These are phyloP conservation scores for Mucor racemosus DNA, from an alignment of 371 early-diverging fungal genomes.

Conservation along the genomic window DNA sequence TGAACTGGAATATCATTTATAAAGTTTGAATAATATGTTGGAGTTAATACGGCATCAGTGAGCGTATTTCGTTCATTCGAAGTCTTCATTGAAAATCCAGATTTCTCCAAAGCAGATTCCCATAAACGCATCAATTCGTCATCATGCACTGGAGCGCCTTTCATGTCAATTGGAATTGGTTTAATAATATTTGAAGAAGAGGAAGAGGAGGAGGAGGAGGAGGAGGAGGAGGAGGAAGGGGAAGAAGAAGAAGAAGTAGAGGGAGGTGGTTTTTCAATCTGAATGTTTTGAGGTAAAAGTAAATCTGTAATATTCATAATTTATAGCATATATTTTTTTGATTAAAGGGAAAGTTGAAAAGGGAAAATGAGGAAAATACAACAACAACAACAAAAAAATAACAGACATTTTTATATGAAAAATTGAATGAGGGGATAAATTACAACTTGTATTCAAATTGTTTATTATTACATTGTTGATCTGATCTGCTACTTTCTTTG, in stretches of 20 bases:
- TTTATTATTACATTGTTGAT: constrained; percentile 4
- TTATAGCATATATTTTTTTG: neutral
- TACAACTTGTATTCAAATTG: neutral
- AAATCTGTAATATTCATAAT: constrained; percentile 25
- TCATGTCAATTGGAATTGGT: neutral
- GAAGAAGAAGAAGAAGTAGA: too few relatives aligned
- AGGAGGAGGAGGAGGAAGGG: too few relatives aligned
- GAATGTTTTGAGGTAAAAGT: constrained; percentile 5
- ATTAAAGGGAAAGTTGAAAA: neutral
- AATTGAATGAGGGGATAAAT: neutral
- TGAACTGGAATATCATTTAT: constrained; percentile 40
- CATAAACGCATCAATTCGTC: constrained; percentile 28
- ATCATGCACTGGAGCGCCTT: constrained; percentile 16
- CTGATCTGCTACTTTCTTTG: neutral
- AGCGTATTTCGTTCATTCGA: constrained; percentile 34
- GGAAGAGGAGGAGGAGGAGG: too few relatives aligned
- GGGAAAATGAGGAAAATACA: neutral
- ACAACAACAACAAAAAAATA: neutral
- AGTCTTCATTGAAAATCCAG: constrained; percentile 25
- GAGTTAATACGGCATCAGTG: constrained; percentile 37
- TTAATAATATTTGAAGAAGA: neutral
- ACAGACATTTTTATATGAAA: constrained; percentile 5
- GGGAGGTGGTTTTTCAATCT: neutral
- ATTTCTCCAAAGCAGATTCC: constrained; percentile 28
- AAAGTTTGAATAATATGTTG: constrained; percentile 3